Conservation (phyloP, 2,329 filamentous ascomycete genomes). For the Emmonsiellopsis sp. region DNA sequence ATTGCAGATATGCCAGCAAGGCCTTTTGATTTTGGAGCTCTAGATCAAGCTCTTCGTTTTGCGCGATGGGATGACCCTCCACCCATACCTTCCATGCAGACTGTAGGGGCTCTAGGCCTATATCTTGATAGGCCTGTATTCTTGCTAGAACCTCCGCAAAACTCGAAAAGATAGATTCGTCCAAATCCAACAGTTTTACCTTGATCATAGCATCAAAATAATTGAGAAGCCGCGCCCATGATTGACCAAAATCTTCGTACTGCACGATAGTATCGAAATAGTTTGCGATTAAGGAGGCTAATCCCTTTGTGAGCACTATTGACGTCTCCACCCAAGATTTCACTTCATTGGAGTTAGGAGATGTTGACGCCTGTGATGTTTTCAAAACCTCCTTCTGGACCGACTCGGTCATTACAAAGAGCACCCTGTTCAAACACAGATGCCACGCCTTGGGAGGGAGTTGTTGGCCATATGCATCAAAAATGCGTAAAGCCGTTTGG, state of each 20-base stretch:
- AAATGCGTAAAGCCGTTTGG: constrained; percentile 82
- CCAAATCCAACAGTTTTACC: constrained; percentile 59
- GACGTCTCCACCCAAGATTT: constrained; percentile 66
- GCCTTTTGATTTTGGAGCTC: constrained; percentile 66
- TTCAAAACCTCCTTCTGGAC: constrained; percentile 47
- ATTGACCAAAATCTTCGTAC: constrained; percentile 56
- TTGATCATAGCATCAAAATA: constrained; percentile 59
- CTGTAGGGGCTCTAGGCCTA: constrained; percentile 44
- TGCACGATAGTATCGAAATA: constrained; percentile 65
- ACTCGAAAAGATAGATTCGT: constrained; percentile 61
- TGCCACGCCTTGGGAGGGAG: constrained; percentile 73
- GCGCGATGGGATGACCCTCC: constrained; percentile 50
- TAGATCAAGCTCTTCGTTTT: constrained; percentile 32
- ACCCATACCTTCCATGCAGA: constrained; percentile 64
- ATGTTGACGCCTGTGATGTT: constrained; percentile 10
- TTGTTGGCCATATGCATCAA: constrained; percentile 81
- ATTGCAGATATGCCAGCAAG: constrained; percentile 72
- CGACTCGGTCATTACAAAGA: constrained; percentile 67
- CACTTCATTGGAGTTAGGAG: constrained; percentile 20
- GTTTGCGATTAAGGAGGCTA: constrained; percentile 63
- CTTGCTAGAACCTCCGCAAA: constrained; percentile 51
- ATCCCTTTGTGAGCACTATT: constrained; percentile 63
- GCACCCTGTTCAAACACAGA: constrained; percentile 68
- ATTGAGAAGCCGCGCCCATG: constrained; percentile 66
- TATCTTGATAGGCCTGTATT: constrained; percentile 35